phyloP scores from a whole-genome alignment of 2,329 filamentous ascomycete species.

The Pleomassaria siparia region DNA sequence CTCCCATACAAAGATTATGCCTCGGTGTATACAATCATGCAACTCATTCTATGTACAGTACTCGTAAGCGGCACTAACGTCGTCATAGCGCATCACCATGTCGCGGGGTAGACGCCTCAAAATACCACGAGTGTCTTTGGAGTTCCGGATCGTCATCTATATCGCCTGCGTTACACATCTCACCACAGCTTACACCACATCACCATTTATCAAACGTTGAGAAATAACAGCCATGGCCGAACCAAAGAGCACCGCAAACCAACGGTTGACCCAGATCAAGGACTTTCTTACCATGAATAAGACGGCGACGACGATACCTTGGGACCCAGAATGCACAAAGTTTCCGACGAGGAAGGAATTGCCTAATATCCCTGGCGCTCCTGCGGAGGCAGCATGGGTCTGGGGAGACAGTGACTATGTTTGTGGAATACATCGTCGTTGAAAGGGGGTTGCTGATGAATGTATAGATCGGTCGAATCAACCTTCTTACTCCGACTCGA shows the following conservation, averaged over 20 bases:
- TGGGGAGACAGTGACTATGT: constrained; percentile 61
- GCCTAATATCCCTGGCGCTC: constrained; percentile 54
- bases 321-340: constrained; percentile 55
- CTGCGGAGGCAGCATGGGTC: constrained; percentile 60
- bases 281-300: constrained; percentile 50
- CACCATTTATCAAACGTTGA: background rate
- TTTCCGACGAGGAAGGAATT: constrained; percentile 59
- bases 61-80: constrained; percentile 9
- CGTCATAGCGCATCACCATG: background rate
- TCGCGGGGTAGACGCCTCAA: background rate
- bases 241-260: constrained; percentile 32
- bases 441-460: background rate
- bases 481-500: constrained; percentile 58
- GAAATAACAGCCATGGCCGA: constrained; percentile 32
- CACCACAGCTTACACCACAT: no score
- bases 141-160: background rate
- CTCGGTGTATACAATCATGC: constrained; percentile 13
- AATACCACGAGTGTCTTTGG: background rate
- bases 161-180: background rate
- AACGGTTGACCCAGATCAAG: constrained; percentile 47
- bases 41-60: no score
- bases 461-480: constrained; percentile 53
- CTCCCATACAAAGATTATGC: constrained; percentile 10
- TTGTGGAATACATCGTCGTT: constrained; percentile 1
- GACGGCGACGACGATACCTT: constrained; percentile 52